Conservation (phyloP, 805 yeast genomes). For the Hemisphaericaspora nanyangensis region DNA sequence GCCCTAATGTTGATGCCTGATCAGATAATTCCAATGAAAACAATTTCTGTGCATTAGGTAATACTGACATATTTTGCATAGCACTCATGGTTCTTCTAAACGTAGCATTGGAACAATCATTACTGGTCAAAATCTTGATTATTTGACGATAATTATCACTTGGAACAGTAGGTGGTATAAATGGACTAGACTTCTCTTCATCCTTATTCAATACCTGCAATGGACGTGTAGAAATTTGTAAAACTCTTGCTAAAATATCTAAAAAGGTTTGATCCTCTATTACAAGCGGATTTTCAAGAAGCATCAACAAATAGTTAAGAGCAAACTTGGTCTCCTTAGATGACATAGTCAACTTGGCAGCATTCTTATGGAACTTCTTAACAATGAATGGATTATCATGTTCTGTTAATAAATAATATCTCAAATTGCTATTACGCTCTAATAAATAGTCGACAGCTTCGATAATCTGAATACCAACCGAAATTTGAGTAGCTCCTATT, state of each 20-base stretch:
- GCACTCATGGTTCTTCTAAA: slow-evolving; percentile 80
- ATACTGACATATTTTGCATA: slow-evolving; percentile 67
- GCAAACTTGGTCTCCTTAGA: slow-evolving; percentile 55
- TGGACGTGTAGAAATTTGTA: slow-evolving; percentile 77
- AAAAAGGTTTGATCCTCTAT: slow-evolving; percentile 70
- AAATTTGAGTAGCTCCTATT: slow-evolving; percentile 58
- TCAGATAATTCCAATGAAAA: slow-evolving; percentile 67
- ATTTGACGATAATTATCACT: slow-evolving; percentile 57
- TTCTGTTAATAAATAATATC: slow-evolving; percentile 74
- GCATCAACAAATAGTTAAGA: slow-evolving; percentile 58
- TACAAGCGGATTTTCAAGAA: slow-evolving; percentile 62
- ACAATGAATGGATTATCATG: slow-evolving; percentile 49
- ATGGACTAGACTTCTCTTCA: slow-evolving; percentile 23
- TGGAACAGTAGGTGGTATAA: slow-evolving; percentile 60
- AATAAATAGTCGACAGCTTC: slow-evolving; percentile 71
- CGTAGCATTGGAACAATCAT: slow-evolving; percentile 80
- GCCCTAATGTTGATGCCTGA: slow-evolving; percentile 59
- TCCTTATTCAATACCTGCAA: slow-evolving; percentile 50
- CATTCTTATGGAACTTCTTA: slow-evolving; percentile 29
- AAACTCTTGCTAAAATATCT: slow-evolving; percentile 70
- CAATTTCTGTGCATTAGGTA: slow-evolving; percentile 57
- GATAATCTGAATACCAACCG: slow-evolving; percentile 72
- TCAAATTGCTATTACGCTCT: slow-evolving; percentile 61
- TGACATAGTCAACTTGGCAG: slow-evolving; percentile 1
- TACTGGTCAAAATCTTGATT: slow-evolving; percentile 66